phyloP scores from a whole-genome alignment of 2,329 filamentous ascomycete species.

The Alternaria ethzedia region DNA sequence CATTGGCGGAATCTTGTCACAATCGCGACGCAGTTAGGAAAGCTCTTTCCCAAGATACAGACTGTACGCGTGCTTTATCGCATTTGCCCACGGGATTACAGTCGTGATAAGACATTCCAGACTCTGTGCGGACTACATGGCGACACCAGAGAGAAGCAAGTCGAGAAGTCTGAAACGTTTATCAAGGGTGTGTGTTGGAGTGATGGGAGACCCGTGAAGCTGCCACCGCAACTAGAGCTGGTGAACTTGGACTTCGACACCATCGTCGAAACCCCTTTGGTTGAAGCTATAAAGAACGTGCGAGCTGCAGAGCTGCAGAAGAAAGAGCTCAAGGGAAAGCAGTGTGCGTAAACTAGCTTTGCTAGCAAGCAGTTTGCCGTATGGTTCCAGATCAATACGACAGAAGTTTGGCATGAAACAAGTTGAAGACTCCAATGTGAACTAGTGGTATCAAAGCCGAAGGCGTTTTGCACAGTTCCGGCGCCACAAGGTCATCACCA shows the following conservation, averaged over 20 bases:
- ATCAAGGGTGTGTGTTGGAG: background rate
- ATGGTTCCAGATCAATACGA: background rate
- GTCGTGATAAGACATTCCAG: background rate
- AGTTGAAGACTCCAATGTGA: background rate
- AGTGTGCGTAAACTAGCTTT: rapidly evolving
- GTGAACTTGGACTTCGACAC: background rate
- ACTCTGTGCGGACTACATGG: background rate
- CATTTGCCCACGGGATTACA: background rate
- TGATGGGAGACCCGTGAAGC: background rate
- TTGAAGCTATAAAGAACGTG: background rate
- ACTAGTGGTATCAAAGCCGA: background rate
- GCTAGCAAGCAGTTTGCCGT: background rate
- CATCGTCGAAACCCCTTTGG: background rate
- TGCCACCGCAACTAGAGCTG: background rate
- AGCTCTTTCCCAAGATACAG: background rate
- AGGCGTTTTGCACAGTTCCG: background rate
- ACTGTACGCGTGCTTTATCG: background rate
- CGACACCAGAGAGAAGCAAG: background rate
- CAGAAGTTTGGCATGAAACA: background rate
- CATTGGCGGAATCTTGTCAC: background rate
- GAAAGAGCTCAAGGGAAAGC: background rate
- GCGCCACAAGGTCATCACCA: background rate
- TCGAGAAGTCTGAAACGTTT: background rate
- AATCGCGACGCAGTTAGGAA: background rate
- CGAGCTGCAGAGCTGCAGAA: background rate